Base-by-base conservation (phyloP, 78 protist genomes). In the Isochrysis galbana region DNA sequence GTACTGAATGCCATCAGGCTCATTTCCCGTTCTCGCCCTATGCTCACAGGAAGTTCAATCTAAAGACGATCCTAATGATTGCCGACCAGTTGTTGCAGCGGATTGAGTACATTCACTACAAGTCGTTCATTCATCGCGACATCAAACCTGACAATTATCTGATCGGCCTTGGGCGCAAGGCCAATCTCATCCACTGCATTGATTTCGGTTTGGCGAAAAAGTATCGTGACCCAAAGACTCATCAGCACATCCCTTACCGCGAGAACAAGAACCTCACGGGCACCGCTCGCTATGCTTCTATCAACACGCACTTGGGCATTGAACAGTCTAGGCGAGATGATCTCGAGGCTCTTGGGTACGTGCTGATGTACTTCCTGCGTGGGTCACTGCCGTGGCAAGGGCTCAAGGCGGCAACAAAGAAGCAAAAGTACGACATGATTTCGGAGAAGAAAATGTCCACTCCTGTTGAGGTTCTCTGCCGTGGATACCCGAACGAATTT, bases 331-430 rank as follows among this genome's bases (percentile, higher is more conserved):
- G 98, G 26, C 90, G 98, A 0, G 98, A 97, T 88, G 98, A 97
- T 42, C 86, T 97, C 10, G 99, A 98, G 96, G 95, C 98, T 7
- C 95, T 98, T 38, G 99, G 97, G 32, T 98, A 97, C 54, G 97
- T 97, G 47, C 91, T 98, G 44, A 93, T 98, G 94, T 98, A 97
- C 94, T 98, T 98, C 93, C 84, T 94, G 90, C 90, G 97, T 39
- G 99, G 99, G 41, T 29, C 89, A 42, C 94, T 99, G 48, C 99
- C 99, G 82, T 99, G 99, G 99, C 99, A 99, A 89, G 98, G 98
- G 5, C 93, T 98, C 77, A 93, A 94, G 74, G 99, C 99, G 17
- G 94, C 90, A 55, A 98, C 97, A 36, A 97, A 98, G 95, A 72
- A 97, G 83, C 98, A 98, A 61, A 99, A 99, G 92, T 98, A 99